Evolutionary conservation across 2,329 filamentous ascomycete species (phyloP).

Genomic region (Whalleya microplaca): DNA sequence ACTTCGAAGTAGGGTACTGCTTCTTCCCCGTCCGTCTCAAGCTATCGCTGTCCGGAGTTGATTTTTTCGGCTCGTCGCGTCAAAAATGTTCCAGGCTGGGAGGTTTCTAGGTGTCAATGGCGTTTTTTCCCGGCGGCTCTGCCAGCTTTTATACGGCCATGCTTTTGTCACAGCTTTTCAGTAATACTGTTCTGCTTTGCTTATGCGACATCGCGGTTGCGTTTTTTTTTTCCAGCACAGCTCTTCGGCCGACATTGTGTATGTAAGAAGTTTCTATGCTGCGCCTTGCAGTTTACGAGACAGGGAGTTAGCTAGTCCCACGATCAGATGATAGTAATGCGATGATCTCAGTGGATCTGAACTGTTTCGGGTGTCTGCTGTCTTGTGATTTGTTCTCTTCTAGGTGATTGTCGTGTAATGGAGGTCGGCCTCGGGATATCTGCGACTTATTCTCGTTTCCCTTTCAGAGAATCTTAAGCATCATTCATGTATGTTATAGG

Average conservation of each 20-base stretch:
- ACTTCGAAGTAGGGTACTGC: slow-evolving; percentile 29
- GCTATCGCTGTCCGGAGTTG: neutral
- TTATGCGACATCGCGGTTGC: neutral
- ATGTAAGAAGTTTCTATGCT: too few species aligned
- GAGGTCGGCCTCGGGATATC: too few species aligned
- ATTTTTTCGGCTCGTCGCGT: neutral
- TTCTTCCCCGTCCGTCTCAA: neutral
- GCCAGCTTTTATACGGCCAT: neutral
- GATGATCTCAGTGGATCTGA: neutral
- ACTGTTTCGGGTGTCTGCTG: neutral
- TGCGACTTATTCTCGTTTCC: too few species aligned
- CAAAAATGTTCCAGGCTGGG: neutral
- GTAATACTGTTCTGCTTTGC: neutral
- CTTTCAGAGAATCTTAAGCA: too few species aligned
- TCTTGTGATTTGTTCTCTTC: neutral
- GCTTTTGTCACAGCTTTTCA: neutral
- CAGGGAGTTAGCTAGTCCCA: neutral
- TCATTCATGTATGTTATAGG: too few species aligned
- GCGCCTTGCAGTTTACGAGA: neutral
- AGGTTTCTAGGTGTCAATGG: neutral
- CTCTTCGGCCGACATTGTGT: too few species aligned
- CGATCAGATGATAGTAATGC: neutral
- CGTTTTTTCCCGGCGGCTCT: neutral
- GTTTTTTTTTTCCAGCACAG: neutral
- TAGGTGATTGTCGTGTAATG: neutral